Conservation (phyloP, 192 early-diverging fungal genomes). For the Globomyces pollinis-pini region DNA sequence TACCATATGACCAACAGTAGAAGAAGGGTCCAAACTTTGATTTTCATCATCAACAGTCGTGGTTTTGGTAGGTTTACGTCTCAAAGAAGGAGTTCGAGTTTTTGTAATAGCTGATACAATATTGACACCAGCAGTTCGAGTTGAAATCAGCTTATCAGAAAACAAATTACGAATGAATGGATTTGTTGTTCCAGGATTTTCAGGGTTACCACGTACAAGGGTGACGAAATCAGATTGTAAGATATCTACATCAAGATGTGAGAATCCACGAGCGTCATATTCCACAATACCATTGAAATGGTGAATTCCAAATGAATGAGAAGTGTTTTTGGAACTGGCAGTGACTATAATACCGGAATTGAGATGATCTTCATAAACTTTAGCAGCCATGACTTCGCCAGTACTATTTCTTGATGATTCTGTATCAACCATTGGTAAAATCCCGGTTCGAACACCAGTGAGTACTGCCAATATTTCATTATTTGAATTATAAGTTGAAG, state of each 20-base stretch:
- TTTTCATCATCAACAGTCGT: constrained; percentile 22
- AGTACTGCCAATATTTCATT: constrained; percentile 15
- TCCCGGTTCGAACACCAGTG: constrained; percentile 15
- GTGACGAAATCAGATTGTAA: constrained; percentile 76
- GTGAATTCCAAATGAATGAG: constrained; percentile 53
- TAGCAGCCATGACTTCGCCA: constrained; percentile 22
- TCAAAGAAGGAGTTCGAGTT: constrained; percentile 29
- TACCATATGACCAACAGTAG: constrained; percentile 34
- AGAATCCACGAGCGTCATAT: constrained; percentile 73
- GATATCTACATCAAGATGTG: constrained; percentile 62
- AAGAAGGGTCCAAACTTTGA: constrained; percentile 15
- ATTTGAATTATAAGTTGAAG: constrained; percentile 47
- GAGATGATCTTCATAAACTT: constrained; percentile 19
- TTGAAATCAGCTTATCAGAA: constrained; percentile 37
- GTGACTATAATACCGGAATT: constrained; percentile 39
- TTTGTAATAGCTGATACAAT: constrained; percentile 29
- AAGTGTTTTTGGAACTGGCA: constrained; percentile 20
- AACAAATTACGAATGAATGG: constrained; percentile 38
- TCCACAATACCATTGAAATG: constrained; percentile 46
- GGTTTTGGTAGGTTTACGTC: constrained; percentile 15
- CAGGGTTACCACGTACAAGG: constrained; percentile 55
- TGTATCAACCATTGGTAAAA: constrained; percentile 30
- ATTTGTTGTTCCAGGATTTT: constrained; percentile 36
- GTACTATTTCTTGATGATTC: constrained; percentile 24
- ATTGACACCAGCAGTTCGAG: constrained; percentile 21